Base-by-base conservation (phyloP, 305 asterid species). In the Solanum aculeatissimum region DNA sequence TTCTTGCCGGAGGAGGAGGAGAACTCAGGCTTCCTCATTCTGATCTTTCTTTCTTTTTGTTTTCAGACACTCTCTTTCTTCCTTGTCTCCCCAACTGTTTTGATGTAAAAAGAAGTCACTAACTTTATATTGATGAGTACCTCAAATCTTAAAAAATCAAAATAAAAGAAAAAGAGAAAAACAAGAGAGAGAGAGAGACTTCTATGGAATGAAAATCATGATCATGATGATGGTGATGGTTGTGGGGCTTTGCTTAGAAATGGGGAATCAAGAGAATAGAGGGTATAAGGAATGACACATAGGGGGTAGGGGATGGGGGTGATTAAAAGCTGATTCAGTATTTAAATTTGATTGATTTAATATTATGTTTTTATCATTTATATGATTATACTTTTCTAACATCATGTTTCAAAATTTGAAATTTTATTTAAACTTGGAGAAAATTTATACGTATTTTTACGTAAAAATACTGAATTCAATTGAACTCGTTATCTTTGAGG, bases 231-330 rank as follows among this genome's bases (percentile, higher is more conserved):
- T 82, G 84, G 80, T 86, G 91, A 88, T 91, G 90, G 88, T 45
- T 89, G 94, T 92, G 96, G 96, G 93, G 93, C 87, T 78, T 90
- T 93, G 96, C 96, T 91, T 93, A 91, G 90, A 91, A 91, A 89
- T 57, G 90, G 89, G 94, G 96, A 85, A 88, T 85, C 58, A 51
- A 72, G 65, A 71, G 23, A 68, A 43, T 42, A 53, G 32, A 78
- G 68, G 83, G 66, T 78, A 32, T 53, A 78, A 78, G 83, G 81
- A 47, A 83, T 83, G 84, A 82, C 27, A 70, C 77, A 29, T 32
- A 49, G 78, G 65, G 84, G 66, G 57, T 15, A 7, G 38, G 21
- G 82, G 38, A 25, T 1, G 35, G n/a, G 9, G 49, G 6, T 9
- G 4, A 23, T 18, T 27, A 78, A 78, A 81, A 10, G 1, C 23